phyloP scores from a whole-genome alignment of 129 eudicot species.

The Chrysanthemum makinoi region DNA sequence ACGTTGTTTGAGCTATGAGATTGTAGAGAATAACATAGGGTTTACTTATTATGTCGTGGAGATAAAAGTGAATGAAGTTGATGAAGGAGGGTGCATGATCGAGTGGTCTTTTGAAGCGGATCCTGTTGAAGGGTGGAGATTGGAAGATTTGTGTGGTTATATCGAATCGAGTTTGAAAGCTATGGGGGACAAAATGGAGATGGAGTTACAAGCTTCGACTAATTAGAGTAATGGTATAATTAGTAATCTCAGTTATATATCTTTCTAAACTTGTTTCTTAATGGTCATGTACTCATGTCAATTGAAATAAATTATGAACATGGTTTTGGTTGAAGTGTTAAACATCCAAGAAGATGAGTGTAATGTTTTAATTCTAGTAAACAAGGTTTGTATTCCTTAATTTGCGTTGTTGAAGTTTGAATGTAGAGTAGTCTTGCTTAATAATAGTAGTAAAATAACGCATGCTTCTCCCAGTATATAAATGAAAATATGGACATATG shows the following conservation, averaged over 20 bases:
- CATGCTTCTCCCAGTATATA: too few species aligned
- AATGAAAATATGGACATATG: too few species aligned
- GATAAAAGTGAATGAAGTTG: slow-evolving; percentile 19
- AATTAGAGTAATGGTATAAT: neutral
- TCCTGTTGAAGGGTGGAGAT: slow-evolving; percentile 53
- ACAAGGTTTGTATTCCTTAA: too few species aligned
- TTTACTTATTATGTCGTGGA: slow-evolving; percentile 36
- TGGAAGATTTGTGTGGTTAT: slow-evolving; percentile 31
- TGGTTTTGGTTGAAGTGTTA: too few species aligned
- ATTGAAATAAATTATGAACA: too few species aligned
- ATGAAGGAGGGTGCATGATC: slow-evolving; percentile 41
- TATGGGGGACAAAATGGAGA: slow-evolving; percentile 34
- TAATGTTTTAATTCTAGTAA: too few species aligned
- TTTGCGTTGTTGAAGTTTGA: too few species aligned
- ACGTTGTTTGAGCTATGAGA: slow-evolving; percentile 43
- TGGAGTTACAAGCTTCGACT: slow-evolving; percentile 10
- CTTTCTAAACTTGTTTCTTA: neutral
- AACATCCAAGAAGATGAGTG: too few species aligned
- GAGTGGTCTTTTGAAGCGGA: slow-evolving; percentile 56
- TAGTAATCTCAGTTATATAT: neutral
- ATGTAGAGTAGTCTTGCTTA: too few species aligned
- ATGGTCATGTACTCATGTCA: too few species aligned
- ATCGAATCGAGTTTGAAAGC: slow-evolving; percentile 24
- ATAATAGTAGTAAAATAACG: too few species aligned
- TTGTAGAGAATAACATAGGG: slow-evolving; percentile 52